These are phyloP conservation scores for Parafenestella ontariensis DNA, from an alignment of 2,329 filamentous ascomycete genomes.

Conservation along the genomic window DNA sequence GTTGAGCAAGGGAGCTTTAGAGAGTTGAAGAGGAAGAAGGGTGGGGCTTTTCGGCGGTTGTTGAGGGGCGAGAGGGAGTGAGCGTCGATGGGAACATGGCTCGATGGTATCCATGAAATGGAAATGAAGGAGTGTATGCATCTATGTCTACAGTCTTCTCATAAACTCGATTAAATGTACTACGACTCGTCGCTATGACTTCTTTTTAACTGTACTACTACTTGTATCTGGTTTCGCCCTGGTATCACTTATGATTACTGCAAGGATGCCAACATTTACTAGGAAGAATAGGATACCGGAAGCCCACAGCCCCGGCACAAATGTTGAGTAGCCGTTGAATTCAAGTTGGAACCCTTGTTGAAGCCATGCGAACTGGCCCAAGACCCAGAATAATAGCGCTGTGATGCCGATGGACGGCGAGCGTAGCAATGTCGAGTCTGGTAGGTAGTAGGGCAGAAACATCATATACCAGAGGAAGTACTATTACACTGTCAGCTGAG, in stretches of 20 bases:
- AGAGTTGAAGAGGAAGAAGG: slow-evolving; percentile 57
- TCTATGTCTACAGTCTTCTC: not conserved
- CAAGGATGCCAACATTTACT: slow-evolving; percentile 86
- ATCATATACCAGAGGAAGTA: slow-evolving; percentile 99
- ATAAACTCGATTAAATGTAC: not conserved
- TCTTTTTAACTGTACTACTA: slow-evolving; percentile 7
- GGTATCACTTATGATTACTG: slow-evolving; percentile 75
- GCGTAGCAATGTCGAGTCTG: slow-evolving; percentile 73
- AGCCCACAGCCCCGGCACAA: slow-evolving; percentile 82
- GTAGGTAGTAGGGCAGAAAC: slow-evolving; percentile 89
- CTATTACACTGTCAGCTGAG: slow-evolving; percentile 53
- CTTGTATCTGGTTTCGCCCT: slow-evolving; percentile 11
- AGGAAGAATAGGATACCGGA: slow-evolving; percentile 80
- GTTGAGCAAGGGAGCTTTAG: slow-evolving; percentile 73
- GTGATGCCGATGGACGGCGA: slow-evolving; percentile 66
- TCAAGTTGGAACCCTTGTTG: slow-evolving; percentile 60
- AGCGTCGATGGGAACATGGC: not conserved
- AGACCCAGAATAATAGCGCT: slow-evolving; percentile 76
- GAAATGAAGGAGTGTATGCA: not conserved
- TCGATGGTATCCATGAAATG: not conserved
- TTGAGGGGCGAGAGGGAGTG: slow-evolving; percentile 46
- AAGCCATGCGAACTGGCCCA: slow-evolving; percentile 67
- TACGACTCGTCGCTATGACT: not conserved
- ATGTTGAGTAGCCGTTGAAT: slow-evolving; percentile 77
- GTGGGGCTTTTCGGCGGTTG: slow-evolving; percentile 42